Evolutionary conservation across 208 protist species (phyloP).

Genomic region (Herpetomonas muscarum): DNA sequence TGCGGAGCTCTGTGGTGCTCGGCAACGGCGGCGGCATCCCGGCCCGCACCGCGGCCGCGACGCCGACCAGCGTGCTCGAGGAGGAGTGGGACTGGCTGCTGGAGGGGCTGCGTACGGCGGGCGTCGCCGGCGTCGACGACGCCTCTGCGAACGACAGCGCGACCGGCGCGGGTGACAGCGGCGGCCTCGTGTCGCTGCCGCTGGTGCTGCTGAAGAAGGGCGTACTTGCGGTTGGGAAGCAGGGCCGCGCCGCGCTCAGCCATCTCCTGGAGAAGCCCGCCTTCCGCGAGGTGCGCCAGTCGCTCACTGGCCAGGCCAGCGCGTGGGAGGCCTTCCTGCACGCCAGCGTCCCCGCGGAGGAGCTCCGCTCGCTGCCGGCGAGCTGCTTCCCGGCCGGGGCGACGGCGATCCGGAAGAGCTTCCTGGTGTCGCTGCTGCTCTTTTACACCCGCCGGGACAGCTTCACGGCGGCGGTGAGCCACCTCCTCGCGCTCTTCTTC

Average conservation of each 20-base stretch:
- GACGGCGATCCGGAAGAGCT: constrained; percentile 38
- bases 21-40: not conserved
- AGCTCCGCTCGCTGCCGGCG: constrained; percentile 31
- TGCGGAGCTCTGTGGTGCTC: constrained; percentile 65
- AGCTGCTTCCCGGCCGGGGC: constrained; percentile 27
- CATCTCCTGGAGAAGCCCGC: constrained; percentile 48
- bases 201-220: constrained; percentile 22
- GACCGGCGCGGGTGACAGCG: not conserved
- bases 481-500: constrained; percentile 68
- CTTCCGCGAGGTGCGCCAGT: constrained; percentile 56
- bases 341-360: constrained; percentile 30
- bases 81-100: constrained; percentile 74
- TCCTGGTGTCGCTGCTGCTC: constrained; percentile 60
- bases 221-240: constrained; percentile 18
- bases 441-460: constrained; percentile 73
- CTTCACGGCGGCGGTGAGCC: constrained; percentile 55
- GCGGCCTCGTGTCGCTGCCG: constrained; percentile 14
- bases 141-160: not conserved
- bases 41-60: not conserved
- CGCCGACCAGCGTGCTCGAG: constrained; percentile 26
- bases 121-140: not conserved
- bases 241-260: constrained; percentile 34
- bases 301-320: constrained; percentile 31
- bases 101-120: constrained; percentile 16
- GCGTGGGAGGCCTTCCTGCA: constrained; percentile 57